Percentiles rank a stretch among this genome's conserved stretches.
These are phyloP conservation scores for Alternaria metachromatica DNA, from an alignment of 2,329 filamentous ascomycete genomes.

Conservation along the genomic window DNA sequence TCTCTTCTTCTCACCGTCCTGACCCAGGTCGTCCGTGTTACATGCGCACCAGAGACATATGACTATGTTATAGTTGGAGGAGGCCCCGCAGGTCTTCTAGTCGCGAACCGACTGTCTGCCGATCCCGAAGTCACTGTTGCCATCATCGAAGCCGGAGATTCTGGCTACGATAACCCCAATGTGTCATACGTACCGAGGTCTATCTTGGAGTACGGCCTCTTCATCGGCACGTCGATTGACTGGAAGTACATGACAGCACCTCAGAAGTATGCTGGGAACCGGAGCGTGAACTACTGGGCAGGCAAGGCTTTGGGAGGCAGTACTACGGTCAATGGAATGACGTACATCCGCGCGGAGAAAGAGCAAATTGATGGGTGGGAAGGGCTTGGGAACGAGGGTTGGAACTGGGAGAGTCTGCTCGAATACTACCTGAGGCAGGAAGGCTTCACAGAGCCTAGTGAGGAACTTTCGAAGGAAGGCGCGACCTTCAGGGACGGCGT, in stretches of 20 bases:
- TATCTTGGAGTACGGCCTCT: conserved; percentile 28
- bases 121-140: conserved; percentile 32
- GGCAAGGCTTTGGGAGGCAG: conserved; percentile 54
- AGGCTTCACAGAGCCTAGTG: conserved; percentile 29
- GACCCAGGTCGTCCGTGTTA: not conserved
- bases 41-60: conserved; percentile 24
- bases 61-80: conserved; percentile 46
- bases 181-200: conserved; percentile 33
- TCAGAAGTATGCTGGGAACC: conserved; percentile 47
- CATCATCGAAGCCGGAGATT: conserved; percentile 44
- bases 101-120: conserved; percentile 39
- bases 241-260: conserved; percentile 50
- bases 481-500: conserved; percentile 28
- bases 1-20: not conserved
- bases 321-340: conserved; percentile 53
- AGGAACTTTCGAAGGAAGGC: conserved; percentile 24
- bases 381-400: conserved; percentile 41
- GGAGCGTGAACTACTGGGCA: conserved; percentile 41
- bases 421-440: conserved; percentile 40
- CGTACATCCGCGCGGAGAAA: conserved; percentile 43
- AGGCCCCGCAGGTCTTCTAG: conserved; percentile 41
- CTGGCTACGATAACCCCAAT: conserved; percentile 38
- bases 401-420: conserved; percentile 41
- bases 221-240: conserved; percentile 44
- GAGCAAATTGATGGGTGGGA: conserved; percentile 45